phyloP scores from a whole-genome alignment of 169 alveolate genomes.

The Babesia divergens region DNA sequence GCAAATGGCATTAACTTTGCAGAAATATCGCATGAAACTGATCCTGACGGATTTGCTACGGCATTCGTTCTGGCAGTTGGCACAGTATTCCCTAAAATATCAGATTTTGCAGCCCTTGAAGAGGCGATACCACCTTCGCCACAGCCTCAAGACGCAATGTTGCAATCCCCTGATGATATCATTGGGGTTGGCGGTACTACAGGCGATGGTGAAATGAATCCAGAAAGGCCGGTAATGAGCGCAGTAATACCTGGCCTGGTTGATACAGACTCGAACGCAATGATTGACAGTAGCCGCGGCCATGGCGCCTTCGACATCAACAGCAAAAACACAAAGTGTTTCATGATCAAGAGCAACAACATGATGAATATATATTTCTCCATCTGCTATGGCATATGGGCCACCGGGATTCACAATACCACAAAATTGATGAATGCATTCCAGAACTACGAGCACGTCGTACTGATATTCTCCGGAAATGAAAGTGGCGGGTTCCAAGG shows the following conservation, averaged over 20 bases:
- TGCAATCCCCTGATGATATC: neutral
- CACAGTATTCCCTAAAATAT: constrained; percentile 50
- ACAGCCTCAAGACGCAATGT: neutral
- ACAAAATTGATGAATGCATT: constrained; percentile 63
- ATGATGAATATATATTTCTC: constrained; percentile 74
- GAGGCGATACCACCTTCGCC: constrained; percentile 42
- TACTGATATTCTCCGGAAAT: constrained; percentile 77
- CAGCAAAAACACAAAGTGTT: constrained; percentile 54
- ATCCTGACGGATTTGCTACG: constrained; percentile 50
- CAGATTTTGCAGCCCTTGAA: constrained; percentile 12
- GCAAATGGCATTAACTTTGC: constrained; percentile 29
- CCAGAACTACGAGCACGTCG: constrained; percentile 64
- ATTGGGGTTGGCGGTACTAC: neutral
- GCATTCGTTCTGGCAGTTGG: constrained; percentile 48
- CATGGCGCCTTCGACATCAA: constrained; percentile 11
- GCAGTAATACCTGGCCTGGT: constrained; percentile 28
- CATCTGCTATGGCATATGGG: constrained; percentile 78
- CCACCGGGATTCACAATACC: constrained; percentile 74
- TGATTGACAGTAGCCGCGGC: constrained; percentile 1
- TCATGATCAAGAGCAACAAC: constrained; percentile 74
- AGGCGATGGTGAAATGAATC: neutral
- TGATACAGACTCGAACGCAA: neutral
- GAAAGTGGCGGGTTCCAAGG: constrained; percentile 85
- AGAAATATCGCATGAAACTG: constrained; percentile 50
- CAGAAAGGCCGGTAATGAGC: neutral